Base-by-base conservation (phyloP, 2,329 filamentous ascomycete genomes). In the Zymoseptoria pseudotritici region DNA sequence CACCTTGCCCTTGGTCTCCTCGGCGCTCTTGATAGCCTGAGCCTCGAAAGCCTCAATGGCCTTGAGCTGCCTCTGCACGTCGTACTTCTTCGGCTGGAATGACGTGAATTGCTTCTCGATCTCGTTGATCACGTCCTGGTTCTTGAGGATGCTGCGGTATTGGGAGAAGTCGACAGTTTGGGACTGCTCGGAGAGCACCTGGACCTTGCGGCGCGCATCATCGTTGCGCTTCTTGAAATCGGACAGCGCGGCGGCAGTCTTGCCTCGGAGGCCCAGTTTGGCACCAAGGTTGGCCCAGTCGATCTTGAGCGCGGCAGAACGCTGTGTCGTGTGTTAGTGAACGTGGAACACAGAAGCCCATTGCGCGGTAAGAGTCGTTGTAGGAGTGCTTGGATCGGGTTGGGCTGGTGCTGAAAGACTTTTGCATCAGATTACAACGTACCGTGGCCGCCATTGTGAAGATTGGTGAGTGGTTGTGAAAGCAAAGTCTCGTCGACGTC, bases 151-250 rank as follows among this genome's bases (percentile, higher is more conserved):
- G 75, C 83, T 82, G 79, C 92, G 91, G 89, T 97, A 99, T 79
- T 93, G 85, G 69, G 85, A 78, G 80, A 99, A 97, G 84, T 99
- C 91, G 80, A 99, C 86, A 61, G 85, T 85, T 73, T 91, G 90
- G 67, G 93, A 82, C 76, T 89, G 87, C 79, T 96, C 91, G 66
- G 85, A 86, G 61, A 99, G 90, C 65, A 85, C 72, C 78, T 89
- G 86, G 64, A 99, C 84, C 81, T 93, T 93, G 82, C 94, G 93
- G 80, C 93, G 92, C 75, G 91, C 93, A 77, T 97, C 92, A 77
- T 99, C 94, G 84, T 97, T 97, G 82, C 94, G 92, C 87, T 96
- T 94, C 86, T 99, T 99, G 88, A 99, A 99, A 68, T 90, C 85
- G 77, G 93, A 88, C 64, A 99, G 91, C 64, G 93, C 89, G 72